Base-by-base conservation (phyloP, 129 eudicot genomes). In the Calendula officinalis region DNA sequence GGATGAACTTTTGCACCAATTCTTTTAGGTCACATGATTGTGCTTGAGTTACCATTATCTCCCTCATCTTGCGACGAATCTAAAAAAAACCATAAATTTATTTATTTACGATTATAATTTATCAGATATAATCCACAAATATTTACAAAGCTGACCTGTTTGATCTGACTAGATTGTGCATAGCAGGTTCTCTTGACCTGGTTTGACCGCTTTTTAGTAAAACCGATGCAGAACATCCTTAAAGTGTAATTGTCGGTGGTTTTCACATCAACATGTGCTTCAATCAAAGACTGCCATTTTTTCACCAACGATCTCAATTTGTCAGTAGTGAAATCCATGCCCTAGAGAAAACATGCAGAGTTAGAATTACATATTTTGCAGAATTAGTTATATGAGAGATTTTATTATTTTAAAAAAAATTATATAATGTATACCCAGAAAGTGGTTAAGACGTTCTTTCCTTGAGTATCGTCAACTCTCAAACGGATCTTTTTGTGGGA, bases 201-300 rank as follows among this genome's bases (percentile, higher is more conserved):
- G 73, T 80, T 80, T 1, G 81, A 64, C 34, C 79, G 76, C 42
- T 70, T 76, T 62, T 72, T 76, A 2, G 79, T 34, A 56, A 12
- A 56, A 4, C 39, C 34, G 14, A 49, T 49, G 55, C 55, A 49
- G 55, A 49, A 49, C 84, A 80, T 67, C 60, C 76, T 54, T 6
- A 72, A 63, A 9, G 72, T 75, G 64, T 53, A 76, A 64, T 40
- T 72, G 54, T 80, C 81, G 0, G 81, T 80, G 2, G 82, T 80
- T 44, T 81, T 81, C 4, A 81, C 86, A 76, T 81, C 86, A 15
- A 81, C 86, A 81, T 81, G 86, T 0, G 86, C 79, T 69, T 81
- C 82, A 12, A 81, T 76, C 56, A 81, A 64, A 42, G 82, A 60
- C 64, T 81, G 63, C 45, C 63, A 57, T 57, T 57, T 60, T 48